Conservation (phyloP, 441 rosid species). For the Aleurites moluccanus region DNA sequence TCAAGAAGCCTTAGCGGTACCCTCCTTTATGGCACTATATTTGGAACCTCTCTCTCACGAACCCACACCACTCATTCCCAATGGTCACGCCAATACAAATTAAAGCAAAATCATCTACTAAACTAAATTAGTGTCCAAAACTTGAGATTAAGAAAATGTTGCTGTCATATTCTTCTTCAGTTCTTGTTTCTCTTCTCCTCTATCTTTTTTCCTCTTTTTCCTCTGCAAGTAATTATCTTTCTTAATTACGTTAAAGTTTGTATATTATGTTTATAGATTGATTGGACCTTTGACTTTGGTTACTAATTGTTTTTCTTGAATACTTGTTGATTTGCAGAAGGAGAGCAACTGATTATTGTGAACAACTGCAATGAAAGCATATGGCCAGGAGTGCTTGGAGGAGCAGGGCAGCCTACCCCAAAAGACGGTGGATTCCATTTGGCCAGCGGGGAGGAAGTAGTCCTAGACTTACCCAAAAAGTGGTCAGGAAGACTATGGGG, state of each 20-base stretch:
- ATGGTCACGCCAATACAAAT: slow-evolving; percentile 10
- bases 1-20: too few species aligned
- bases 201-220: slow-evolving; percentile 27
- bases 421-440: slow-evolving; percentile 78
- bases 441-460: slow-evolving; percentile 65
- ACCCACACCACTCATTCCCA: not conserved
- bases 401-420: slow-evolving; percentile 62
- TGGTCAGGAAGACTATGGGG: slow-evolving; percentile 97
- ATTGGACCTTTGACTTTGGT: too few species aligned
- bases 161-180: slow-evolving; percentile 34
- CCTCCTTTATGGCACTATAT: slow-evolving; percentile 10
- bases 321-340: slow-evolving; percentile 44
- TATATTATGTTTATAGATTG: too few species aligned
- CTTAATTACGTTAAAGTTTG: too few species aligned
- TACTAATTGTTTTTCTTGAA: not conserved
- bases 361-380: slow-evolving; percentile 82
- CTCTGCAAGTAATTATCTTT: slow-evolving; percentile 39
- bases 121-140: not conserved
- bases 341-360: slow-evolving; percentile 69
- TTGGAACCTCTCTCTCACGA: slow-evolving; percentile 11
- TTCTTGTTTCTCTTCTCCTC: slow-evolving; percentile 37
- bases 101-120: not conserved
- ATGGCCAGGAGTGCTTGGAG: slow-evolving; percentile 93
- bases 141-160: not conserved
- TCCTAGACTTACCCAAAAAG: slow-evolving; percentile 60